phyloP scores from a whole-genome alignment of 2,329 filamentous ascomycete genomes.

The Sporothrix variecibatus region DNA sequence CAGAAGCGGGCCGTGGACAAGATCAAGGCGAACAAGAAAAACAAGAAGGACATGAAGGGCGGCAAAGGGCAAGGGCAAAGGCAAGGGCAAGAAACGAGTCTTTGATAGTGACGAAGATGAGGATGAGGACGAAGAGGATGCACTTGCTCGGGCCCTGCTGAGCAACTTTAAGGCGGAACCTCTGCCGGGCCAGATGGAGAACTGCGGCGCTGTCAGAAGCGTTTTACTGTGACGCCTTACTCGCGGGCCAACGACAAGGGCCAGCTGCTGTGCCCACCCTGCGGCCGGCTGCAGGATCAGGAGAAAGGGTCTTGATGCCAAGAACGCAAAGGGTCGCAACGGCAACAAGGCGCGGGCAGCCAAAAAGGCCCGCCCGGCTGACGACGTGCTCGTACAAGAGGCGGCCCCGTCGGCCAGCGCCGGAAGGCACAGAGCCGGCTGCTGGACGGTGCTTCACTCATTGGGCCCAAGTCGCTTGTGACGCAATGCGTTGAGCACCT shows the following conservation, averaged over 20 bases:
- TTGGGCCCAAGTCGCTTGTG: constrained; percentile 69
- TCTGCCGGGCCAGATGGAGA: constrained; percentile 81
- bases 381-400: constrained; percentile 53
- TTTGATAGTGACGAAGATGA: constrained; percentile 40
- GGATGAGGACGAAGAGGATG: constrained; percentile 49
- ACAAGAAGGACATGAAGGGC: constrained; percentile 40
- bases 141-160: constrained; percentile 53
- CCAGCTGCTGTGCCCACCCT: constrained; percentile 74
- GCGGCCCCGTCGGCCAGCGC: constrained; percentile 58
- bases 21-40: constrained; percentile 61
- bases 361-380: constrained; percentile 42
- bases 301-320: constrained; percentile 60
- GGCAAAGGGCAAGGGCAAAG: constrained; percentile 38
- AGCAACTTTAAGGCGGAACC: constrained; percentile 46
- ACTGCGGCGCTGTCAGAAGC: constrained; percentile 84
- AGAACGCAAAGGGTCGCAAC: constrained; percentile 34
- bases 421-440: constrained; percentile 81
- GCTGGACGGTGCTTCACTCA: constrained; percentile 69
- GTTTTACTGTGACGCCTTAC: constrained; percentile 92
- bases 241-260: constrained; percentile 80
- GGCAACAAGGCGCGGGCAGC: constrained; percentile 44
- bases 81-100: constrained; percentile 55
- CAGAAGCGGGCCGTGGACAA: constrained; percentile 56
- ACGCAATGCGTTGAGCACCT: constrained; percentile 64
- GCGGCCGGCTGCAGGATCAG: constrained; percentile 72